A percentile compares a stretch with the other conserved stretches of the same genome.
phyloP scores from a whole-genome alignment of 2,329 filamentous ascomycete species.

The Hypoxylon sp. region DNA sequence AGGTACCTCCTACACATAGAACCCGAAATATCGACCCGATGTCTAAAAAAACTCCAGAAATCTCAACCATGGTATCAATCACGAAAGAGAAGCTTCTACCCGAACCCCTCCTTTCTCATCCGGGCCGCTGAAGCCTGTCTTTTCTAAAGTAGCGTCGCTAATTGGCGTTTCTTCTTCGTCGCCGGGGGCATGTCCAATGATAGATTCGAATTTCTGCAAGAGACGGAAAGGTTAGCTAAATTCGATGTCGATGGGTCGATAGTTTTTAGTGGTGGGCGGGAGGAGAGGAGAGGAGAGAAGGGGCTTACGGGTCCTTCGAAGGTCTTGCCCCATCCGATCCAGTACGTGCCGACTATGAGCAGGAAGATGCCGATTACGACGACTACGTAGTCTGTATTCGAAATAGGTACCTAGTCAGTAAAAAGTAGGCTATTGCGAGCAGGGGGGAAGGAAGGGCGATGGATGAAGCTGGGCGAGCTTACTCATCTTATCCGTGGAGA shows the following conservation, averaged over 20 bases:
- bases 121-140: constrained; percentile 20
- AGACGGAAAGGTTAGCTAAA: constrained; percentile 1
- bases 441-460: background rate
- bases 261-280: background rate
- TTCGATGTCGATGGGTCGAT: background rate
- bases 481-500: constrained; percentile 54
- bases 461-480: constrained; percentile 15
- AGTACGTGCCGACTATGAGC: constrained; percentile 48
- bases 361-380: constrained; percentile 57
- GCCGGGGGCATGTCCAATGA: constrained; percentile 44
- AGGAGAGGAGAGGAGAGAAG: background rate
- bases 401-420: constrained; percentile 1
- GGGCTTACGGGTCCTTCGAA: constrained; percentile 53
- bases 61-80: constrained; percentile 4
- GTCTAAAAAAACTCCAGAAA: constrained; percentile 13
- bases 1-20: no score
- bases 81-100: background rate
- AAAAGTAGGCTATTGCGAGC: background rate
- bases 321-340: constrained; percentile 48
- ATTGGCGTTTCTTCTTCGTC: constrained; percentile 40
- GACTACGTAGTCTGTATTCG: constrained; percentile 55
- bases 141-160: constrained; percentile 12
- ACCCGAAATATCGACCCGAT: background rate
- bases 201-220: constrained; percentile 50
- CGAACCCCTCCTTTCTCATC: constrained; percentile 40